Conservation (phyloP, 192 early-diverging fungal genomes). For the Coemansia reversa region DNA sequence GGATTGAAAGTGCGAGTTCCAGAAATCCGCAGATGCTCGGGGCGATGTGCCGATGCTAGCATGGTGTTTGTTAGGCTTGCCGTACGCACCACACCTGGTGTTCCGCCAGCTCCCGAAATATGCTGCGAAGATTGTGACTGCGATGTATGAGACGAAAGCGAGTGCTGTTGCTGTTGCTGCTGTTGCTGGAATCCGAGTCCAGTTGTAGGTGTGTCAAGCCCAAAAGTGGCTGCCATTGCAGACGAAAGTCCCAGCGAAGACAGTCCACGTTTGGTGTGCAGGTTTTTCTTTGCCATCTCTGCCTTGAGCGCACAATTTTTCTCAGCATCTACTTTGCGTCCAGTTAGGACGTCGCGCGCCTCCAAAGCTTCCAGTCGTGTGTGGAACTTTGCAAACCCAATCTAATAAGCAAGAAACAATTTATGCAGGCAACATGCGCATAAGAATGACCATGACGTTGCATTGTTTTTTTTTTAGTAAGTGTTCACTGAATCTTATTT, state of each 20-base stretch:
- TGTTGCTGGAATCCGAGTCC: slow-evolving; percentile 26
- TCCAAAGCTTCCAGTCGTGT: slow-evolving; percentile 86
- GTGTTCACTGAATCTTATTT: no score
- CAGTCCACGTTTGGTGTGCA: slow-evolving; percentile 85
- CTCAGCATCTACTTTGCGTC: slow-evolving; percentile 88
- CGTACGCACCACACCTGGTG: slow-evolving; percentile 24
- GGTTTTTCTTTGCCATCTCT: slow-evolving; percentile 99
- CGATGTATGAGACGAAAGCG: slow-evolving; percentile 8
- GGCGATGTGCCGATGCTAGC: slow-evolving; percentile 39
- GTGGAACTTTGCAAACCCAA: slow-evolving; percentile 98
- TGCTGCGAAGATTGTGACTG: slow-evolving; percentile 16
- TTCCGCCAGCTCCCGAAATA: slow-evolving; percentile 1
- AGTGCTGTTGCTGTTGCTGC: slow-evolving; percentile 14
- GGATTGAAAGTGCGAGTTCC: slow-evolving; percentile 46
- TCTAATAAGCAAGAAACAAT: slow-evolving; percentile 38
- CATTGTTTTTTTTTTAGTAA: no score
- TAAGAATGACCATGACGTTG: no score
- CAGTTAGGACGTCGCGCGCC: slow-evolving; percentile 89
- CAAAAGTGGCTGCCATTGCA: slow-evolving; percentile 41
- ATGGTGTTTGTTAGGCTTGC: slow-evolving; percentile 37
- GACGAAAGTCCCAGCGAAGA: slow-evolving; percentile 50
- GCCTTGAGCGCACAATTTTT: slow-evolving; percentile 87
- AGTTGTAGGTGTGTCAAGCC: slow-evolving; percentile 37
- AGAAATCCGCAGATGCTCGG: slow-evolving; percentile 51
- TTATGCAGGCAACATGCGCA: background rate